Evolutionary conservation across 352 stramenopile genomes (phyloP).

Genomic region (Globisporangium megalacanthum): DNA sequence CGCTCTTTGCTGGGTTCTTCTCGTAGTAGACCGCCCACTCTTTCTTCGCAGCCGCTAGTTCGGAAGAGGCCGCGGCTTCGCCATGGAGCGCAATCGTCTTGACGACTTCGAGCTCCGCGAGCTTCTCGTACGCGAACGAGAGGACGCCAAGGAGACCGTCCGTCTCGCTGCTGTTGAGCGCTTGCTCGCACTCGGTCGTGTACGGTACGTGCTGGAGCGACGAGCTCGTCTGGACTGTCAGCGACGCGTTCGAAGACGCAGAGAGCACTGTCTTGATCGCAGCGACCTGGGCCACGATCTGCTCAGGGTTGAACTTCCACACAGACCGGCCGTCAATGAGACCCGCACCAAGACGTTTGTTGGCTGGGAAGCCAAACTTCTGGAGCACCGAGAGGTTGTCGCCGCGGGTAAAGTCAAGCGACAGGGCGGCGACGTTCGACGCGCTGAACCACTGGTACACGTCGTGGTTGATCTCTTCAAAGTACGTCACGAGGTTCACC

Average conservation of each 20-base stretch:
- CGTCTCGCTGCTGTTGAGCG: conserved; percentile 65
- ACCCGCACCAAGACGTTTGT: conserved; percentile 85
- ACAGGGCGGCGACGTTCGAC: conserved; percentile 73
- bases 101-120: conserved; percentile 81
- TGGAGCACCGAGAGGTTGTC: conserved; percentile 78
- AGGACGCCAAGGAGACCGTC: conserved; percentile 70
- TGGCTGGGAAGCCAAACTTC: conserved; percentile 81
- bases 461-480: conserved; percentile 85
- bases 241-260: conserved; percentile 28
- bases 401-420: conserved; percentile 90
- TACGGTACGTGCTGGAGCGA: conserved; percentile 90
- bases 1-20: conserved; percentile 73
- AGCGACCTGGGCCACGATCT: conserved; percentile 39
- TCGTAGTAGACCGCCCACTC: conserved; percentile 70
- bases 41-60: conserved; percentile 58
- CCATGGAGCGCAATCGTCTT: conserved; percentile 65
- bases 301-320: conserved; percentile 84
- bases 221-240: conserved; percentile 86
- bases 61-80: conserved; percentile 40
- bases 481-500: conserved; percentile 84
- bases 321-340: conserved; percentile 89
- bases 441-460: conserved; percentile 88
- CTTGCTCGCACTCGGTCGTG: conserved; percentile 70
- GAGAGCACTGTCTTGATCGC: conserved; percentile 63
- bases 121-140: conserved; percentile 89